These are phyloP conservation scores for Stachybotrys chlorohalonatus DNA, from an alignment of 2,329 filamentous ascomycete genomes.

Conservation along the genomic window DNA sequence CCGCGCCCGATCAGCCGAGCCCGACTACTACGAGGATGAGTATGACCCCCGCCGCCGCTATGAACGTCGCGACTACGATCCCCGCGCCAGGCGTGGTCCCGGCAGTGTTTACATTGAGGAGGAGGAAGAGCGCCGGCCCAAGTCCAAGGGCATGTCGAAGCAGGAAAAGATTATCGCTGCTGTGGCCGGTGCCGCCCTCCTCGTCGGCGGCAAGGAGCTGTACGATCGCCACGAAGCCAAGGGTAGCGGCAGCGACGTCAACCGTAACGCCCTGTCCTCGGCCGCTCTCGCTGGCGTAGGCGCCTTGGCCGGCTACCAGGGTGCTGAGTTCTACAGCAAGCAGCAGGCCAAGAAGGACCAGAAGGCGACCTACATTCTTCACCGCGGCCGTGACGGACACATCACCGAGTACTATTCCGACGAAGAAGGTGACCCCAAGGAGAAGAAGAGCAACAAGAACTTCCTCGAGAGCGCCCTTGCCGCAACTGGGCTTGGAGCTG, in stretches of 20 bases:
- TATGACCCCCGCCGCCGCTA: conserved; percentile 35
- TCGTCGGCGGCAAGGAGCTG: conserved; percentile 57
- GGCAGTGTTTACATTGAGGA: conserved; percentile 47
- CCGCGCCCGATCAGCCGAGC: conserved; percentile 56
- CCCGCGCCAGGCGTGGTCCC: conserved; percentile 36
- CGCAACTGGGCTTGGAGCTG: conserved; percentile 52
- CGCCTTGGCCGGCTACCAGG: conserved; percentile 54
- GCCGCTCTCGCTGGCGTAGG: conserved; percentile 56
- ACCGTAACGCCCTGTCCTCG: conserved; percentile 50
- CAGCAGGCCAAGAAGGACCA: conserved; percentile 47
- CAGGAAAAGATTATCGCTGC: conserved; percentile 59
- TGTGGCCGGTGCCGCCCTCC: conserved; percentile 54
- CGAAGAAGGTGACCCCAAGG: conserved; percentile 43
- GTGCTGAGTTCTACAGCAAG: conserved; percentile 55
- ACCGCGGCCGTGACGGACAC: conserved; percentile 45
- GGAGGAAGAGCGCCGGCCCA: conserved; percentile 40
- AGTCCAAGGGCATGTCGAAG: conserved; percentile 41
- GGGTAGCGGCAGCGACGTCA: conserved; percentile 36
- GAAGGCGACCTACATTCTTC: conserved; percentile 42
- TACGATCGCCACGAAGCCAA: conserved; percentile 54
- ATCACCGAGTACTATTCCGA: conserved; percentile 47
- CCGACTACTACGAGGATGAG: conserved; percentile 46
- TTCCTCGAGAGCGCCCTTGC: conserved; percentile 55
- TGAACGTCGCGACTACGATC: conserved; percentile 28
- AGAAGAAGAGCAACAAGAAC: conserved; percentile 54